Evolutionary conservation across 2,329 filamentous ascomycete genomes (phyloP), one percentile per base, ranked within the genome.

Genomic region (Lachnellula subtilissima): DNA sequence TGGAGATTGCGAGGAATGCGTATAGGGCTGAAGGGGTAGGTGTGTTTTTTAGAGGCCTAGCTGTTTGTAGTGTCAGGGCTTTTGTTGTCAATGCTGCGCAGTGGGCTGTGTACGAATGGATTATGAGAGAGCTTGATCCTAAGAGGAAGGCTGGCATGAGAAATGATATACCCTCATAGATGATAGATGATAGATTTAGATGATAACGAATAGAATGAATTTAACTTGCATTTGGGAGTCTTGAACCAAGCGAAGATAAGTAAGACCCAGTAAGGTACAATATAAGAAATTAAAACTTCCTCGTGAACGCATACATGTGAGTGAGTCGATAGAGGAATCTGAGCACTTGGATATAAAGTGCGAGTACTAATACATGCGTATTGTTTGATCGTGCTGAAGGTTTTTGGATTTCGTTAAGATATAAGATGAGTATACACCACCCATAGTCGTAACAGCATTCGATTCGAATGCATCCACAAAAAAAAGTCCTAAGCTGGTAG

Each of bases 41-140:
- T 35, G 78, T 84, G 1, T 91, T 92, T 72, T 91, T 89, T 69
- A 78, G 84, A 32, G 89, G 89, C 0, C 71, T 97, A 43, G 84
- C 85, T 0, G 79, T 96, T 35, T 97, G 93, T 71, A 95, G 89
- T 71, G 73, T 88, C 8, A 78, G 93, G 63, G 93, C 93, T 0
- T 97, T 97, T 70, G 76, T 96, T 52, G 93, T 97, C 40, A 97
- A 97, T 75, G 92, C 93, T 2, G 88, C 90, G n/a, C 79, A 91
- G 75, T 97, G 92, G 92, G 87, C 88, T 23, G 83, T 90, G 5
- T 97, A 97, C 70, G 92, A 97, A 74, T 91, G 88, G 85, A 82
- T 90, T 66, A 93, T 96, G 88, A 68, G 71, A 25, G 76, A 82
- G 65, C 67, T 86, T 22, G 57, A 62, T 52, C 63, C 59, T 4